These are phyloP conservation scores for Corynascus novoguineensis DNA, from an alignment of 495 filamentous ascomycete species.

Conservation along the genomic window DNA sequence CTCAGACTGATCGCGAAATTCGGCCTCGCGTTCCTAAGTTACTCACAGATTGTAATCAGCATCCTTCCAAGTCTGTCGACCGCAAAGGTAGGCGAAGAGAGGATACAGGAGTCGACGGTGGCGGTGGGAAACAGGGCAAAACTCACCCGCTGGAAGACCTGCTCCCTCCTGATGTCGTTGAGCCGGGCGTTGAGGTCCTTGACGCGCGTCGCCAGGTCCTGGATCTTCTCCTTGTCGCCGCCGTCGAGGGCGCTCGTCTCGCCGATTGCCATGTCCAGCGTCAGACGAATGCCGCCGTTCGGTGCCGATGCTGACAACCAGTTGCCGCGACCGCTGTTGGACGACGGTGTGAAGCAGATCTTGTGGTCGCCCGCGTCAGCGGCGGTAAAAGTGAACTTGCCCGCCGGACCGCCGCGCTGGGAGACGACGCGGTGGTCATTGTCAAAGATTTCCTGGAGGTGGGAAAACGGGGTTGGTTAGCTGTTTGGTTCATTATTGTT, in stretches of 20 bases:
- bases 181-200: constrained; percentile 83
- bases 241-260: constrained; percentile 93
- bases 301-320: constrained; percentile 63
- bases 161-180: constrained; percentile 86
- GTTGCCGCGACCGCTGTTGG: constrained; percentile 50
- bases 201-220: constrained; percentile 84
- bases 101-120: too few species aligned
- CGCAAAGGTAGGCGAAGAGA: not conserved
- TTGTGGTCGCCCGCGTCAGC: constrained; percentile 90
- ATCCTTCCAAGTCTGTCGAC: not conserved
- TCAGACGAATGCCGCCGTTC: constrained; percentile 71
- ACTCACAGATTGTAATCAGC: not conserved
- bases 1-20: constrained; percentile 97
- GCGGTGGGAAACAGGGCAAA: not conserved
- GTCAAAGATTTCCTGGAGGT: constrained; percentile 77
- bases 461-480: constrained; percentile 5
- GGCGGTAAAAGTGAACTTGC: constrained; percentile 93
- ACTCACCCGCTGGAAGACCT: constrained; percentile 91
- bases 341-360: constrained; percentile 84
- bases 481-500: not conserved
- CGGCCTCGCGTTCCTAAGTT: constrained; percentile 85
- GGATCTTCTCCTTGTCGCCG: constrained; percentile 87
- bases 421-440: constrained; percentile 94
- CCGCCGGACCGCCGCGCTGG: constrained; percentile 67
- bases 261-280: constrained; percentile 89